Conservation (phyloP, 768 basidiomycete species). For the Mycena leptocephala region DNA sequence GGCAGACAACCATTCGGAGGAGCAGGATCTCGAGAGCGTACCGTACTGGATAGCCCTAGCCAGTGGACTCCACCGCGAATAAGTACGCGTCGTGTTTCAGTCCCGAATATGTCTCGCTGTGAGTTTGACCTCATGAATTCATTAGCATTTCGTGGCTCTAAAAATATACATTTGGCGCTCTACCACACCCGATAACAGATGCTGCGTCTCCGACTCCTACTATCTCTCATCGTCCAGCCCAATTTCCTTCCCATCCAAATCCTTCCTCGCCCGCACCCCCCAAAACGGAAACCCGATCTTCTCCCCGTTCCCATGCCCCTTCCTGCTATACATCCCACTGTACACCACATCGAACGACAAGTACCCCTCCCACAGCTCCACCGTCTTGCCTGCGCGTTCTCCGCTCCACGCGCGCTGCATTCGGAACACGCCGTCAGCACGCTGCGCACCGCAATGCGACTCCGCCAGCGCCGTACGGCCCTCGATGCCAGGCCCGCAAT, state of each 20-base stretch:
- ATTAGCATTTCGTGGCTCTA: no score
- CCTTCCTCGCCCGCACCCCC: conserved; percentile 54
- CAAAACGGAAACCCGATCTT: conserved; percentile 52
- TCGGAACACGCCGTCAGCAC: conserved; percentile 51
- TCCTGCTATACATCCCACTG: conserved; percentile 51
- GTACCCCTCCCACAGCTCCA: conserved; percentile 57
- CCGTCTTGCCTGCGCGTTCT: conserved; percentile 22
- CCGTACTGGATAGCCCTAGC: no score
- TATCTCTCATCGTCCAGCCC: conserved; percentile 36
- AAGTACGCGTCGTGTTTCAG: no score
- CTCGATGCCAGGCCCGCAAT: conserved; percentile 44
- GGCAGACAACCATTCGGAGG: no score
- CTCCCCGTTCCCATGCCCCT: conserved; percentile 52
- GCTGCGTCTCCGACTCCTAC: no score
- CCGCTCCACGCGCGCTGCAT: conserved; percentile 52
- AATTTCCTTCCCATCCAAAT: conserved; percentile 50
- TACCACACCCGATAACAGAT: no score
- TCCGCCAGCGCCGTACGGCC: conserved; percentile 41
- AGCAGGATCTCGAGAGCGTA: no score
- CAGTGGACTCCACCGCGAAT: no score
- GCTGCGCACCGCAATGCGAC: conserved; percentile 50
- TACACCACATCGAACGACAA: conserved; percentile 54
- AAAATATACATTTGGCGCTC: no score
- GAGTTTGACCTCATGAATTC: no score
- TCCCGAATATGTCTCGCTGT: no score